Conservation (phyloP, 768 basidiomycete species). For the Podaxis carcinomalis region DNA sequence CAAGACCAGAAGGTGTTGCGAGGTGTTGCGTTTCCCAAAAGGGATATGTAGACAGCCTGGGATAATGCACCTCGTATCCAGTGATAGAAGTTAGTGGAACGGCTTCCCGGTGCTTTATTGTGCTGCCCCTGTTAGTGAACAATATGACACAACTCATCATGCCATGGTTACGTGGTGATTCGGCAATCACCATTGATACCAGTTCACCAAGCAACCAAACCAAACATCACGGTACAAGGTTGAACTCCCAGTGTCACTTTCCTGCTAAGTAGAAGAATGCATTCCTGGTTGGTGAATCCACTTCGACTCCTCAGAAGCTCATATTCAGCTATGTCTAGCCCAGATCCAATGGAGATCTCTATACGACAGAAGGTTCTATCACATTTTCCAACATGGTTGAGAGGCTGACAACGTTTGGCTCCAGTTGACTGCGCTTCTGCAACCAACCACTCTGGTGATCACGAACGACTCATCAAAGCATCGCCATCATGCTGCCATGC, state of each 20-base stretch:
- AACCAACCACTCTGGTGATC: slow-evolving; percentile 61
- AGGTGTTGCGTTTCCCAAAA: not conserved
- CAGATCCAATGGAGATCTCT: slow-evolving; percentile 51
- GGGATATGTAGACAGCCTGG: not conserved
- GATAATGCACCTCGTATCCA: not conserved
- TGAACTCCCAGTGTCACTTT: not conserved
- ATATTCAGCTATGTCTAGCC: slow-evolving; percentile 11
- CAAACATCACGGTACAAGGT: not conserved
- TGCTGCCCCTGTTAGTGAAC: no score
- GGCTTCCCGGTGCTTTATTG: no score
- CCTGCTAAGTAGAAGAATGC: not conserved
- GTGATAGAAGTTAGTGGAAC: not conserved
- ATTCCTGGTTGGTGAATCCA: slow-evolving; percentile 9
- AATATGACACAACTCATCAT: no score
- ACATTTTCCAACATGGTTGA: slow-evolving; percentile 12
- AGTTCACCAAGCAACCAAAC: not conserved
- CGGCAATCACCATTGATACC: slow-evolving; percentile 1
- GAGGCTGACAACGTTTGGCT: slow-evolving; percentile 12
- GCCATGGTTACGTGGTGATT: not conserved
- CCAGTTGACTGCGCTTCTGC: slow-evolving; percentile 60
- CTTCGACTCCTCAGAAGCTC: slow-evolving; percentile 8
- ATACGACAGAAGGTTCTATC: slow-evolving; percentile 53
- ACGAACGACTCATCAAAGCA: slow-evolving; percentile 84
- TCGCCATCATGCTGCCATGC: slow-evolving; percentile 82
- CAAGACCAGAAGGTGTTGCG: not conserved